These are phyloP conservation scores for Tetraselmis striata DNA, from an alignment of 139 green algal genomes.

Conservation along the genomic window DNA sequence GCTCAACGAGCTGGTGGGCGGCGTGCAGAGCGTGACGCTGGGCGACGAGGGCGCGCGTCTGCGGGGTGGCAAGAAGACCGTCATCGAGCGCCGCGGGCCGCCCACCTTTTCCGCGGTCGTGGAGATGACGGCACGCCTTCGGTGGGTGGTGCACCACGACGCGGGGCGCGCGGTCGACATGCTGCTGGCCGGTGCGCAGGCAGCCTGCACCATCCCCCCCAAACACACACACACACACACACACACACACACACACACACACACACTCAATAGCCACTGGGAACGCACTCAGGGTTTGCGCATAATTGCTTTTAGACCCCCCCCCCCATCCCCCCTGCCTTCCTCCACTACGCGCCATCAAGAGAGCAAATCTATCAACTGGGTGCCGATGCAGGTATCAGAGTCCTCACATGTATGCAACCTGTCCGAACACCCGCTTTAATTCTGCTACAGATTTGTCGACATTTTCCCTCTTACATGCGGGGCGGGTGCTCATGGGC, in stretches of 20 bases:
- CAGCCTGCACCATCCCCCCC: not conserved
- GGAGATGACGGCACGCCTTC: conserved; percentile 27
- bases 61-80: conserved; percentile 26
- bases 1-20: conserved; percentile 64
- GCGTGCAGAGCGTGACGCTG: conserved; percentile 51
- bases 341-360: too few relatives aligned
- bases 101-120: conserved; percentile 37
- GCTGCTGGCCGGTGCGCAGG: conserved; percentile 29
- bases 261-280: too few relatives aligned
- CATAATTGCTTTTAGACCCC: too few relatives aligned
- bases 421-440: too few relatives aligned
- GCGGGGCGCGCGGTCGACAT: conserved; percentile 33
- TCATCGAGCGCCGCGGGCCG: conserved; percentile 25
- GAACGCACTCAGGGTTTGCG: too few relatives aligned
- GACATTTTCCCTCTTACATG: too few relatives aligned
- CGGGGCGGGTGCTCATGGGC: too few relatives aligned
- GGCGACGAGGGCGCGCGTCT: conserved; percentile 35
- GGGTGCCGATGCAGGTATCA: too few relatives aligned
- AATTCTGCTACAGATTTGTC: too few relatives aligned
- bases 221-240: not conserved
- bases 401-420: too few relatives aligned
- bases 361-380: too few relatives aligned
- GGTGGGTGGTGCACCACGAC: conserved; percentile 41
- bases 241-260: not conserved
- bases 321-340: too few relatives aligned